phyloP scores from a whole-genome alignment of 2,329 filamentous ascomycete genomes.

The Ilyonectria destructans region DNA sequence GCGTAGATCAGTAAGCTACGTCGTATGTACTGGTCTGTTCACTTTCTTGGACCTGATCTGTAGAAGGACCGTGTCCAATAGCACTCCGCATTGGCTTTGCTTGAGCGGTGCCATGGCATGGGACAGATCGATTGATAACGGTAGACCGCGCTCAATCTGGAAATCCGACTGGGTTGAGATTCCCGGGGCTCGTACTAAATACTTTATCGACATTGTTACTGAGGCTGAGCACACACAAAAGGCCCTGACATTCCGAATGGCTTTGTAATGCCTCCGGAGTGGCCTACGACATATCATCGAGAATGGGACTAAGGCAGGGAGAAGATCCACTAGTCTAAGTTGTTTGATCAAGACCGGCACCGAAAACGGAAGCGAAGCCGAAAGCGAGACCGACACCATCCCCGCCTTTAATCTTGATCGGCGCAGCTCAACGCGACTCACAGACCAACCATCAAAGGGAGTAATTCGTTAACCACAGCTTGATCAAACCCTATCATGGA shows the following conservation, averaged over 20 bases:
- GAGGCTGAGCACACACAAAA: background rate
- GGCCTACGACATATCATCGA: constrained; percentile 3
- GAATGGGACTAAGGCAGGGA: background rate
- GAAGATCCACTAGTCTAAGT: no score
- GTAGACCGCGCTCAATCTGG: background rate
- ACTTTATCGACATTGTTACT: background rate
- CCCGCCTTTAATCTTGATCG: background rate
- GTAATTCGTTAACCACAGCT: background rate
- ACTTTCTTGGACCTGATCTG: background rate
- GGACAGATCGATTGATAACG: background rate
- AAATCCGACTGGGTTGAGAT: background rate
- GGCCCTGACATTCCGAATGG: background rate
- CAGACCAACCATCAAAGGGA: background rate
- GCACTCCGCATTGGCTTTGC: background rate
- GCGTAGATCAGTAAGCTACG: background rate
- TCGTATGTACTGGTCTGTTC: background rate
- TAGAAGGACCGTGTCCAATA: background rate
- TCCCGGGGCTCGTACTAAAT: background rate
- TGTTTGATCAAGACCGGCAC: background rate
- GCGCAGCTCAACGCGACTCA: background rate
- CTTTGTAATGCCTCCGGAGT: background rate
- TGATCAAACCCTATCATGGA: background rate
- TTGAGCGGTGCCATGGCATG: background rate
- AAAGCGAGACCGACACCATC: constrained; percentile 20
- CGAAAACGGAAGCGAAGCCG: constrained; percentile 31